Evolutionary conservation across 805 yeast species (phyloP).

Genomic region (Sugiyamaella floridensis): DNA sequence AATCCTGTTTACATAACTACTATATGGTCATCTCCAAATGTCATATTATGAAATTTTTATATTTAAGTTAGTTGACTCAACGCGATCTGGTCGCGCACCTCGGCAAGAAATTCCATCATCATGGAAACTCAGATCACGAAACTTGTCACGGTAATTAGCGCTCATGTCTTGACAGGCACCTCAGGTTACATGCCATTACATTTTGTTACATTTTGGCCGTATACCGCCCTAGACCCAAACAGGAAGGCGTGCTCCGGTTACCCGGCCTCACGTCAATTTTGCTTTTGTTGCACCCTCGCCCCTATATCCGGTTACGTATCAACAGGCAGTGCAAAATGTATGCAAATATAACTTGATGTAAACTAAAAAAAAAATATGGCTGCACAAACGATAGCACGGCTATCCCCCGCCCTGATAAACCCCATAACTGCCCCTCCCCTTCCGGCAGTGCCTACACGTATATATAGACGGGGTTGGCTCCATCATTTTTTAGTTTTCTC

Average conservation of each 20-base stretch:
- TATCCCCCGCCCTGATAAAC: neutral
- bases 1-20: too few relatives aligned
- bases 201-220: constrained; percentile 1
- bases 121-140: neutral
- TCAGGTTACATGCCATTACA: constrained; percentile 1
- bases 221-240: constrained; percentile 1
- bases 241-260: neutral
- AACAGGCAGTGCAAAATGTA: neutral
- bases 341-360: neutral
- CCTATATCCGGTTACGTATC: neutral
- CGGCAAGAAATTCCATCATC: too few relatives aligned
- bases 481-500: neutral
- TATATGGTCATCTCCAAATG: too few relatives aligned
- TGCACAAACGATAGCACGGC: neutral
- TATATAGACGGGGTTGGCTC: neutral
- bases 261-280: neutral
- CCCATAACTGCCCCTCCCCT: neutral
- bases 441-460: neutral
- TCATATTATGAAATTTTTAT: too few relatives aligned
- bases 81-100: too few relatives aligned
- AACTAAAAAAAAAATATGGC: neutral
- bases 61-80: too few relatives aligned
- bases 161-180: neutral
- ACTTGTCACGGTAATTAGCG: neutral
- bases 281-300: neutral